phyloP scores from a whole-genome alignment of 78 protist genomes.

The Guillardia theta region DNA sequence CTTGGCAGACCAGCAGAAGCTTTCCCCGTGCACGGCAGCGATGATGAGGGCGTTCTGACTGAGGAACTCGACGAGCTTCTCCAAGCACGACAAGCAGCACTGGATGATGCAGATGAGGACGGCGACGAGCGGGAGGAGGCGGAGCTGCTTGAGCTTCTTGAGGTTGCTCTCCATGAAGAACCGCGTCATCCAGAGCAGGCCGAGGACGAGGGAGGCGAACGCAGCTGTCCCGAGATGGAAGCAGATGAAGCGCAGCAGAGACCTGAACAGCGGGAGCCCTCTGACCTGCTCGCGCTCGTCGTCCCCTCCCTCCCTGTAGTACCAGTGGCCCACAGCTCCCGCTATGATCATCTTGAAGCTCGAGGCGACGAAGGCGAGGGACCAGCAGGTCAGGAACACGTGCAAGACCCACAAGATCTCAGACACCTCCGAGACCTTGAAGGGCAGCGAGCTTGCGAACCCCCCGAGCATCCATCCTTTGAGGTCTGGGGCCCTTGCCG shows the following conservation, averaged over 20 bases:
- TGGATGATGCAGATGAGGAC: slow-evolving; percentile 53
- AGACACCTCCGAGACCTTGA: background rate
- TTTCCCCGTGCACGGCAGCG: slow-evolving; percentile 45
- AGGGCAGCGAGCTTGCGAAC: background rate
- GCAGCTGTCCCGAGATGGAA: slow-evolving; percentile 74
- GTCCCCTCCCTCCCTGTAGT: too few relatives aligned
- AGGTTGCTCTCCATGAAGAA: background rate
- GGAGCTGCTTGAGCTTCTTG: slow-evolving; percentile 37
- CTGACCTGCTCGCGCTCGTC: background rate
- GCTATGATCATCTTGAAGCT: slow-evolving; percentile 63
- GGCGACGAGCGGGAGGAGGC: slow-evolving; percentile 73
- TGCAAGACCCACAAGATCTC: background rate
- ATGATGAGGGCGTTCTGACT: slow-evolving; percentile 78
- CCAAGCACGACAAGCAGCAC: slow-evolving; percentile 76
- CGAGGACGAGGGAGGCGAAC: background rate
- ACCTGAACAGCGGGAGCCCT: background rate
- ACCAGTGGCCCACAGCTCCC: slow-evolving; percentile 76
- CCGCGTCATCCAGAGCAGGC: background rate
- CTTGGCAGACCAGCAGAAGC: slow-evolving; percentile 71
- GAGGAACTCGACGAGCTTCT: slow-evolving; percentile 51
- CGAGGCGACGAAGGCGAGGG: background rate
- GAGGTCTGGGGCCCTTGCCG: too few relatives aligned
- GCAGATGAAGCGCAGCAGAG: slow-evolving; percentile 49
- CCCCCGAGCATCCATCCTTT: background rate
- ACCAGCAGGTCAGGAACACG: background rate